Conservation (phyloP, 257 asterid species). For the Henckelia pumila region DNA sequence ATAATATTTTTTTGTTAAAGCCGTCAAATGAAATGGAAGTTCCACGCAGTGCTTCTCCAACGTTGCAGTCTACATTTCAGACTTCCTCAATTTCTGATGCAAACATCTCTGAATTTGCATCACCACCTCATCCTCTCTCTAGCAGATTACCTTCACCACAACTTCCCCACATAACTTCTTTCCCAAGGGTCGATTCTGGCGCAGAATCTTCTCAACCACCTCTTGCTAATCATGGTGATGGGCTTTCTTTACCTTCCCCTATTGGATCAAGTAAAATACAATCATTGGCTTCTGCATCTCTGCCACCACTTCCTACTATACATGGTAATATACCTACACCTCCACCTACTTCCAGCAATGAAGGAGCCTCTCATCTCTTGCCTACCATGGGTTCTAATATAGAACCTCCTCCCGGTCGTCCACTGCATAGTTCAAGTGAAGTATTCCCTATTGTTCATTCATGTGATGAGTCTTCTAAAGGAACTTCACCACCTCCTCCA, state of each 20-base stretch:
- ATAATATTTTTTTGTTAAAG: slow-evolving; percentile 36
- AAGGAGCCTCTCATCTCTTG: not conserved
- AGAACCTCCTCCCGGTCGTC: slow-evolving; percentile 25
- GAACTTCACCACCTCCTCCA: slow-evolving; percentile 33
- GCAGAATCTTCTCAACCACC: slow-evolving; percentile 31
- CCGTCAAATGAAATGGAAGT: slow-evolving; percentile 30
- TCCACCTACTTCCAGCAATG: slow-evolving; percentile 25
- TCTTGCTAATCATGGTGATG: slow-evolving; percentile 6
- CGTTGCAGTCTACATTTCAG: slow-evolving; percentile 26
- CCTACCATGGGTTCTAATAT: slow-evolving; percentile 19
- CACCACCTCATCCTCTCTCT: slow-evolving; percentile 26
- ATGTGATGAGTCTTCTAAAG: slow-evolving; percentile 31
- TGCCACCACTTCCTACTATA: not conserved
- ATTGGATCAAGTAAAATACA: not conserved
- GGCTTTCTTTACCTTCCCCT: not conserved
- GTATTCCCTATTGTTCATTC: slow-evolving; percentile 21
- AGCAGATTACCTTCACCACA: slow-evolving; percentile 21
- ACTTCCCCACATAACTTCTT: slow-evolving; percentile 32
- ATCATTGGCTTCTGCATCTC: not conserved
- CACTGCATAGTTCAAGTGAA: slow-evolving; percentile 20
- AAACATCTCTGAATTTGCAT: slow-evolving; percentile 23
- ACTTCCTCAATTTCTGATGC: slow-evolving; percentile 30
- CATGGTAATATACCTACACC: slow-evolving; percentile 26
- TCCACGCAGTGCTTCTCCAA: slow-evolving; percentile 29
- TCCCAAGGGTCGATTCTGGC: slow-evolving; percentile 22